Base-by-base conservation (phyloP, 192 early-diverging fungal genomes). In the Coemansia sp. region DNA sequence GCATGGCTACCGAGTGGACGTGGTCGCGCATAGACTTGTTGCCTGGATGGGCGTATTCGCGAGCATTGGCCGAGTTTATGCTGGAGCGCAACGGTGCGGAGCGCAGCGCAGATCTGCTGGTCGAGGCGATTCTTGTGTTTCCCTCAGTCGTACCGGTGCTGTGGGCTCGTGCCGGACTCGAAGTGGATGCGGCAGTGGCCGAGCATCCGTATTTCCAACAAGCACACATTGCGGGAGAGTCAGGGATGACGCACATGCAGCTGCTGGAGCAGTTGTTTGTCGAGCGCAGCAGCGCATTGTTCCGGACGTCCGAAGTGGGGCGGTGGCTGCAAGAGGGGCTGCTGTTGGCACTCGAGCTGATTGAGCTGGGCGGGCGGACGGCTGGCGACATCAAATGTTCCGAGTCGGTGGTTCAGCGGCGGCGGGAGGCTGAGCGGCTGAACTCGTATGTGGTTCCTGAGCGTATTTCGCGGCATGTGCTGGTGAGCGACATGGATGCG, bases 271-370 rank as follows among this genome's bases (percentile, higher is more conserved):
- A 84, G 21, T 71, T 93, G 62, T 94, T 88, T 78, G 87, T 90
- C 6, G 90, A 94, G 72, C 78, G 90, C 26, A 86, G 75, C 49
- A 83, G 85, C 62, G 73, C 90, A 37, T 71, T 94, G 41, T 97
- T 93, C 91, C 93, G 94, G 51, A 88, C 90, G 50, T 91, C 93
- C 3, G 91, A 94, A 67, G 74, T 67, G n/a, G 48, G 61, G 6
- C 57, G 69, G 26, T 86, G 86, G 84, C 67, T 82, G 22, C 81
- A 84, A 38, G 74, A 77, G 59, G 80, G 74, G 10, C 68, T 82
- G 43, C 67, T 69, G 35, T 37, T 67, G 56, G 80, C 80, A 23
- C 65, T 82, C 2, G 68, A 68, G 60, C 66, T 62, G 48, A 71
- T 81, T 52, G 65, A 54, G 4, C 17, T 23, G 21, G 53, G 43